A percentile compares a stretch with the other conserved stretches of the same genome.
Evolutionary conservation across 305 asterid species (phyloP).

Genomic region (Fraxinus nigra): DNA sequence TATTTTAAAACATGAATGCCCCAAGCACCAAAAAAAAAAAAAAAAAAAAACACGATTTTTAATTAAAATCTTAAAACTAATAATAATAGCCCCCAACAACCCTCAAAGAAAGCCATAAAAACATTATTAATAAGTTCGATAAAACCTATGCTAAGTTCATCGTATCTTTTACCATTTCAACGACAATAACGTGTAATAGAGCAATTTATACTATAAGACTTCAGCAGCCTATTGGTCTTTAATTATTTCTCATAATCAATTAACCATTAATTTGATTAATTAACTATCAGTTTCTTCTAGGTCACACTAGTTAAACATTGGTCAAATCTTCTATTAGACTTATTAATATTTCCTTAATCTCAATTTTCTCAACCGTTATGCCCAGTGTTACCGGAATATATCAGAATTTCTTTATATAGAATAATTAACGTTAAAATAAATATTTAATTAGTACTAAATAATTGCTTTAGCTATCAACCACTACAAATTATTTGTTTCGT

Average conservation of each 20-base stretch:
- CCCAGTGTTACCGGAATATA: slow-evolving; percentile 32
- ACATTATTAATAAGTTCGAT: slow-evolving; percentile 18
- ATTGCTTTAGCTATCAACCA: slow-evolving; percentile 30
- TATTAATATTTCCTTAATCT: slow-evolving; percentile 15
- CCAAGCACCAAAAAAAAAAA: neutral
- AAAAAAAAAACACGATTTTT: neutral
- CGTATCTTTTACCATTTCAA: slow-evolving; percentile 42
- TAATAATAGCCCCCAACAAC: slow-evolving; percentile 19
- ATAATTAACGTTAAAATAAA: neutral
- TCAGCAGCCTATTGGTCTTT: neutral
- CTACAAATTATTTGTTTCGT: slow-evolving; percentile 26
- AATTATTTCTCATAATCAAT: neutral
- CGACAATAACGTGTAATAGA: slow-evolving; percentile 12
- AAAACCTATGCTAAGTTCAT: slow-evolving; percentile 42
- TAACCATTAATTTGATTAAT: neutral
- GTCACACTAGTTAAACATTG: slow-evolving; percentile 16
- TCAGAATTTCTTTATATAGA: slow-evolving; percentile 14
- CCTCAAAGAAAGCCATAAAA: slow-evolving; percentile 9
- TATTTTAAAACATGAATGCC: too few relatives aligned
- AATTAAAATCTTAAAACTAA: neutral
- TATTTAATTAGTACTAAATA: slow-evolving; percentile 11
- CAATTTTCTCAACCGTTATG: slow-evolving; percentile 58
- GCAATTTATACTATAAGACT: neutral
- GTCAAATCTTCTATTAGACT: slow-evolving; percentile 29
- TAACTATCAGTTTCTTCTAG: slow-evolving; percentile 1